These are phyloP conservation scores for Fraxinus dipetala DNA, from an alignment of 305 asterid species.

Conservation along the genomic window DNA sequence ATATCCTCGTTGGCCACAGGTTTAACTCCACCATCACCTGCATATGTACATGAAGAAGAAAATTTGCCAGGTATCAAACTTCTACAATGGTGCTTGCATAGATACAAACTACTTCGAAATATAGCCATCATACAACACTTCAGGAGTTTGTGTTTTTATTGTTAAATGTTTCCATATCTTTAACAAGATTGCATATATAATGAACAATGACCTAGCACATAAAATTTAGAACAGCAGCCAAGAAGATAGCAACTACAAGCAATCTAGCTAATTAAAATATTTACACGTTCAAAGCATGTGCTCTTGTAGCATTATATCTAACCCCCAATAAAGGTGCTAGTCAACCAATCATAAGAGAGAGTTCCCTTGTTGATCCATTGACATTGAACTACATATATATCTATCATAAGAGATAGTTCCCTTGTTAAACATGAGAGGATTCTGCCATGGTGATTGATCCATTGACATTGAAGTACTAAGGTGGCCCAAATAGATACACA, in stretches of 20 bases:
- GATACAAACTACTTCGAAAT: not conserved
- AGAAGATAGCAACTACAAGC: not conserved
- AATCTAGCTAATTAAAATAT: not conserved
- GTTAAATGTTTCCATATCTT: not conserved
- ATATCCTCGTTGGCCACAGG: constrained; percentile 57
- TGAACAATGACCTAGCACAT: not conserved
- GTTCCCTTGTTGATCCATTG: not conserved
- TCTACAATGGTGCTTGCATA: not conserved
- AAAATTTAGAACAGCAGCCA: constrained; percentile 11
- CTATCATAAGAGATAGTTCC: not conserved
- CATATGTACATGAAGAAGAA: constrained; percentile 39
- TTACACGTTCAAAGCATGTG: not conserved
- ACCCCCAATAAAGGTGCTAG: not conserved
- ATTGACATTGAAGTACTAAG: not conserved
- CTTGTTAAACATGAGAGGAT: not conserved
- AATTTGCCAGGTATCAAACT: constrained; percentile 10
- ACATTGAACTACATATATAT: not conserved
- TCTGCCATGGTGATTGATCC: not conserved
- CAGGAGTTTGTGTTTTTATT: not conserved
- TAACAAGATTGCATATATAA: not conserved
- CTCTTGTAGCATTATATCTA: not conserved
- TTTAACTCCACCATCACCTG: constrained; percentile 38
- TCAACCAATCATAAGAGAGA: not conserved
- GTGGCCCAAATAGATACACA: not conserved
- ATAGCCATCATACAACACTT: not conserved